Percentiles rank a stretch among this genome's conserved stretches.
Conservation (phyloP, 2,329 filamentous ascomycete species). For the Colletotrichum noveboracense region DNA sequence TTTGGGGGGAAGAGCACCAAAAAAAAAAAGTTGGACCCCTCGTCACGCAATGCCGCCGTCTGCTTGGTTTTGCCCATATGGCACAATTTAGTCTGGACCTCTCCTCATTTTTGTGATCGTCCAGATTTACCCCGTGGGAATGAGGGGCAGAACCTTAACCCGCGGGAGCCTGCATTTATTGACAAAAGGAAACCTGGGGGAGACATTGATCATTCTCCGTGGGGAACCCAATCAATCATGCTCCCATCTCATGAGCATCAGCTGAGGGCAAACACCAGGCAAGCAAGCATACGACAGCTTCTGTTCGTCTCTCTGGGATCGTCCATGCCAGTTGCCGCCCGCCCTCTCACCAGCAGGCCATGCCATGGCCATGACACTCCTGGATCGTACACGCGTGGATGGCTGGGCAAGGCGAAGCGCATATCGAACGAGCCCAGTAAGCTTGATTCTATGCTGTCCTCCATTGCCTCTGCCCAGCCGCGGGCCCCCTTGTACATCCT, state of each 20-base stretch:
- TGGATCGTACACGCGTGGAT: neutral
- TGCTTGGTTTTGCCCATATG: neutral
- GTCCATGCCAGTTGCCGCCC: slow-evolving; percentile 5
- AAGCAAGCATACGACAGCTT: neutral
- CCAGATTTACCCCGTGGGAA: slow-evolving; percentile 12
- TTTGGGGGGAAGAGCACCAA: neutral
- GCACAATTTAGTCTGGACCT: slow-evolving; percentile 9
- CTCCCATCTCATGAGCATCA: slow-evolving; percentile 14
- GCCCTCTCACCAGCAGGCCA: neutral
- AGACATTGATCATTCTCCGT: neutral
- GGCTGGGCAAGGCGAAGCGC: slow-evolving; percentile 10
- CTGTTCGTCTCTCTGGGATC: neutral
- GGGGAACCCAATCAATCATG: slow-evolving; percentile 4
- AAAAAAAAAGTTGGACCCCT: neutral
- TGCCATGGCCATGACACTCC: neutral
- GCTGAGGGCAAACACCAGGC: neutral
- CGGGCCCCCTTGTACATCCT: neutral
- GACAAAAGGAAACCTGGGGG: slow-evolving; percentile 19
- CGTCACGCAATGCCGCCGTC: slow-evolving; percentile 11
- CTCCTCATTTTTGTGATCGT: slow-evolving; percentile 10
- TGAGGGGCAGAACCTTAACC: neutral
- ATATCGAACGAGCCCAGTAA: slow-evolving; percentile 3
- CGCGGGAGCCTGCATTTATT: slow-evolving; percentile 21
- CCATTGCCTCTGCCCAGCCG: neutral
- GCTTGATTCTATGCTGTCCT: neutral